Evolutionary conservation across 106 monocot genomes (phyloP).

Genomic region (Allium fistulosum): DNA sequence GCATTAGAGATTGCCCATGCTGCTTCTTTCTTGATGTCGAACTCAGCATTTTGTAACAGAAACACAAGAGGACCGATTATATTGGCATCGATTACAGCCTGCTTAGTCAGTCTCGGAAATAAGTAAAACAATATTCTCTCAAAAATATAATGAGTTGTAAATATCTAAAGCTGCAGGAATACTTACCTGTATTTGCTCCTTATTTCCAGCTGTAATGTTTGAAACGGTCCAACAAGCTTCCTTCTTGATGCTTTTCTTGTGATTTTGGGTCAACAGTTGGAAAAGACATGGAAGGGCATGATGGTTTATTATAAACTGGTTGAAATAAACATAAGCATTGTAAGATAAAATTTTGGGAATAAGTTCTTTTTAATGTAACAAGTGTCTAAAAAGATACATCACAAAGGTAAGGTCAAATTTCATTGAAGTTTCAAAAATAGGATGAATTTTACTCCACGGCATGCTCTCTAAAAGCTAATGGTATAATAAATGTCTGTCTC

Average conservation of each 20-base stretch:
- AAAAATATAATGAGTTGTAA: not conserved
- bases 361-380: no score
- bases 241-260: conserved; percentile 32
- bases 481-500: no score
- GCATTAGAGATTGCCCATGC: conserved; percentile 46
- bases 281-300: conserved; percentile 18
- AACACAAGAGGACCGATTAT: conserved; percentile 30
- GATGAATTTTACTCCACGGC: no score
- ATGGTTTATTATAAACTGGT: conserved; percentile 18
- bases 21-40: conserved; percentile 43
- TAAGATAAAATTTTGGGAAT: no score
- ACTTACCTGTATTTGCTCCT: conserved; percentile 24
- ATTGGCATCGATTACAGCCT: conserved; percentile 27
- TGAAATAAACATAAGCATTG: not conserved
- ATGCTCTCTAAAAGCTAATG: no score
- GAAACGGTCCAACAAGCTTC: conserved; percentile 31
- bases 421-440: no score
- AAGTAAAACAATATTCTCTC: no score
- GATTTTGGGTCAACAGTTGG: conserved; percentile 19
- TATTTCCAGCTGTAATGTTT: conserved; percentile 32
- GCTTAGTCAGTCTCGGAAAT: no score
- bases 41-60: conserved; percentile 34
- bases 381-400: no score
- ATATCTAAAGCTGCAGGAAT: not conserved
- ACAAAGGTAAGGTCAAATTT: no score